Conservation (phyloP, 1,284 basidiomycete species). For the Ganoderma sinense region DNA sequence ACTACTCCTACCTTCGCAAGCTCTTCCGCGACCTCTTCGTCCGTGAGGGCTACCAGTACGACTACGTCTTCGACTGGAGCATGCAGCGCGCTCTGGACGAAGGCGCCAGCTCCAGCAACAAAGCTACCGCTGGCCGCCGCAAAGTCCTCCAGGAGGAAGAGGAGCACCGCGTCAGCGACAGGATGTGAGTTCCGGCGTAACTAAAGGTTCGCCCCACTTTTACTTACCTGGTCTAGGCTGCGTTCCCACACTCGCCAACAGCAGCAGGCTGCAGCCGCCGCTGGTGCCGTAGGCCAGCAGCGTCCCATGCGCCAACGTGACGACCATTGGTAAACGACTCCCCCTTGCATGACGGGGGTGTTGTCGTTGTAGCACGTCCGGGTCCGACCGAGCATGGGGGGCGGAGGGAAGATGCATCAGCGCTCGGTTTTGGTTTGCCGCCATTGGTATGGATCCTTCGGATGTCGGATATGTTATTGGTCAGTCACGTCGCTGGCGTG, state of each 20-base stretch:
- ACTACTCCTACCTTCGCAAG: conserved; percentile 98
- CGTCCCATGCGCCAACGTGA: conserved; percentile 66
- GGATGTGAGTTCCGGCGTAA: conserved; percentile 66
- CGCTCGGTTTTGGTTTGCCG: conserved; percentile 56
- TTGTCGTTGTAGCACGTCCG: conserved; percentile 51
- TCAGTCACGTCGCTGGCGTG: conserved; percentile 33
- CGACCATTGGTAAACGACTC: conserved; percentile 74
- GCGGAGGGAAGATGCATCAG: conserved; percentile 61
- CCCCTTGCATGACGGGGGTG: conserved; percentile 29
- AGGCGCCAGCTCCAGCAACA: conserved; percentile 59
- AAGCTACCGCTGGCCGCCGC: conserved; percentile 69
- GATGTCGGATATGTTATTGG: conserved; percentile 40
- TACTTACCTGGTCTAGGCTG: conserved; percentile 57
- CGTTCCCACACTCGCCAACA: conserved; percentile 86
- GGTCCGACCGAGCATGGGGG: conserved; percentile 68
- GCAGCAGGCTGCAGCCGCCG: conserved; percentile 64
- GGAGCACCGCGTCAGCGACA: conserved; percentile 75
- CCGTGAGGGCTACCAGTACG: conserved; percentile 96
- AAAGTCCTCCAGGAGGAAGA: conserved; percentile 85
- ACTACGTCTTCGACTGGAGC: conserved; percentile 98
- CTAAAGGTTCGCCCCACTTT: conserved; percentile 36
- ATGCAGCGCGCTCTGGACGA: conserved; percentile 84
- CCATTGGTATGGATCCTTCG: conserved; percentile 43
- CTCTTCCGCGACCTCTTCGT: conserved; percentile 98
- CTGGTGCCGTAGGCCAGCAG: conserved; percentile 64